phyloP scores from a whole-genome alignment of 2,329 filamentous ascomycete genomes.

The Phialemoniopsis sp. region DNA sequence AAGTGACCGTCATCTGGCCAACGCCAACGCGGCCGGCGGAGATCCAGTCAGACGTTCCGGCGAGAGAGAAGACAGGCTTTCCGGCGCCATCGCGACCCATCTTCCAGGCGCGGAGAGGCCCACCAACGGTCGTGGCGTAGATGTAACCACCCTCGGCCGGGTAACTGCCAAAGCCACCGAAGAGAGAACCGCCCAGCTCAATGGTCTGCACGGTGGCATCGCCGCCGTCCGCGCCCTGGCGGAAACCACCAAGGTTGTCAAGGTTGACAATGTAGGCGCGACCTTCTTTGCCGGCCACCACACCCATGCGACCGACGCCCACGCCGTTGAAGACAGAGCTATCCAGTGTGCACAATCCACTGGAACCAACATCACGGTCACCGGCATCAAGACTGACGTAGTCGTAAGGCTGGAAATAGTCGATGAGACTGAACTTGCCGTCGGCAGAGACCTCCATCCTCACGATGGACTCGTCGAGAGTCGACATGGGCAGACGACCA shows the following conservation, averaged over 20 bases:
- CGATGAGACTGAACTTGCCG: conserved; percentile 15
- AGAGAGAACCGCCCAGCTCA: conserved; percentile 23
- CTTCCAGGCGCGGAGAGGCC: conserved; percentile 22
- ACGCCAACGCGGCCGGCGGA: conserved; percentile 25
- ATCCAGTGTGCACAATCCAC: conserved; percentile 26
- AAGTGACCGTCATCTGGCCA: conserved; percentile 22
- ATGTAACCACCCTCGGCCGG: conserved; percentile 37
- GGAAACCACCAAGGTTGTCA: conserved; percentile 35
- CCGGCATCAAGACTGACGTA: conserved; percentile 29
- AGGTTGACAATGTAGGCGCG: conserved; percentile 32
- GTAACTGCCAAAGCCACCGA: conserved; percentile 31
- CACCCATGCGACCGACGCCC: conserved; percentile 26
- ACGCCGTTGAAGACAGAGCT: conserved; percentile 22
- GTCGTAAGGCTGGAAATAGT: conserved; percentile 38
- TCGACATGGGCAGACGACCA: conserved; percentile 8
- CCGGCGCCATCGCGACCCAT: conserved; percentile 20
- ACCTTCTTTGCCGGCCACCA: conserved; percentile 32
- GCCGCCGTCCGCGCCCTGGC: conserved; percentile 17
- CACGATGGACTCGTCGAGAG: conserved; percentile 6
- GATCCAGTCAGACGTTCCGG: conserved; percentile 19
- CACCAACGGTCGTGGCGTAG: conserved; percentile 16
- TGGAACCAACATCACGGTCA: conserved; percentile 32
- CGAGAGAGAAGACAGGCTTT: conserved; percentile 23
- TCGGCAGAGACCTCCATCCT: conserved; percentile 5
- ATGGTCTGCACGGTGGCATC: conserved; percentile 31